Evolutionary conservation across 2,329 filamentous ascomycete species (phyloP).

Genomic region (Dactylellina leptospora): DNA sequence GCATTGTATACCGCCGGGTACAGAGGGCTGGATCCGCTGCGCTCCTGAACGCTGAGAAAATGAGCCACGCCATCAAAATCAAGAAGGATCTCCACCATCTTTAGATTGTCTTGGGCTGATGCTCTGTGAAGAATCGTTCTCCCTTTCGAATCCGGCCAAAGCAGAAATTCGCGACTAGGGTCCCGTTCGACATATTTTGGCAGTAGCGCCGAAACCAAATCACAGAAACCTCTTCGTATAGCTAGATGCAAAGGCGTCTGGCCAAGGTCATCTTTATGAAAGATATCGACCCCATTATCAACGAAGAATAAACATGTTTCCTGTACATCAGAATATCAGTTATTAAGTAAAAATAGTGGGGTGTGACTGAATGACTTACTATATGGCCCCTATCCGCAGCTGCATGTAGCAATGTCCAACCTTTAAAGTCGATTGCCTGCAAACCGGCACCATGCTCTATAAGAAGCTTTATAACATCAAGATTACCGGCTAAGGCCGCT

Average conservation of each 20-base stretch:
- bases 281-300: not conserved
- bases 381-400: not conserved
- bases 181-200: conserved; percentile 6
- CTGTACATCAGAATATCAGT: not conserved
- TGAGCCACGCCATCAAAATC: not conserved
- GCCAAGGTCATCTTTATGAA: not conserved
- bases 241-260: not conserved
- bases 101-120: not conserved
- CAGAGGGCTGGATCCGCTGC: not conserved
- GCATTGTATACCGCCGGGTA: not conserved
- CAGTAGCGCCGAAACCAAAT: not conserved
- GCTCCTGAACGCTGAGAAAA: not conserved
- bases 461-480: not conserved
- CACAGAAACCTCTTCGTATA: not conserved
- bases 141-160: not conserved
- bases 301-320: not conserved
- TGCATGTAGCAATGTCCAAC: not conserved
- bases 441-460: not conserved
- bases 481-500: not conserved
- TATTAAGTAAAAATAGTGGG: no score
- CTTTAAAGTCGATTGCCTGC: not conserved
- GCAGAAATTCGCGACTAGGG: not conserved
- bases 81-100: not conserved
- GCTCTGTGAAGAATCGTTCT: conserved; percentile 1
- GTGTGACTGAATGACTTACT: no score